Evolutionary conservation across 176 grass and related monocot genomes (phyloP).

Genomic region (Olyra latifolia): DNA sequence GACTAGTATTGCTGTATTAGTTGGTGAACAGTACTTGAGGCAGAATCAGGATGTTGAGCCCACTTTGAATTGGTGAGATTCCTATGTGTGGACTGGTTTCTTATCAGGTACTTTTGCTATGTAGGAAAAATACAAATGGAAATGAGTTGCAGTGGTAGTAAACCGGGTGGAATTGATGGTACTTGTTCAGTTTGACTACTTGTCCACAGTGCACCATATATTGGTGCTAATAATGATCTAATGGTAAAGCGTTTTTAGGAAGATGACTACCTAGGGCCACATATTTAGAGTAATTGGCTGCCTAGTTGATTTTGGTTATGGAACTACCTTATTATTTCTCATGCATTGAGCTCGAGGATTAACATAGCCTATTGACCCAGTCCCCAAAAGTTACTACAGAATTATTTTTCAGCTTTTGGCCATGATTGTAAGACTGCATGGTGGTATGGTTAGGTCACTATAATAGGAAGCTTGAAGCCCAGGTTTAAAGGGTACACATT

Average conservation of each 20-base stretch:
- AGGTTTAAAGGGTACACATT: no score
- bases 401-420: conserved; percentile 5
- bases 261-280: neutral
- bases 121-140: conserved; percentile 9
- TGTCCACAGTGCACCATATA: neutral
- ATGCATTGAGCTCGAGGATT: neutral
- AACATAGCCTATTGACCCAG: neutral
- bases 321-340: conserved; percentile 4
- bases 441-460: neutral
- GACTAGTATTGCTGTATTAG: neutral
- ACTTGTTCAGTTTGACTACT: neutral
- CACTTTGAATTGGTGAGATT: conserved; percentile 16
- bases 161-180: conserved; percentile 3
- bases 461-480: neutral
- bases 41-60: neutral
- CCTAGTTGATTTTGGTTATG: neutral
- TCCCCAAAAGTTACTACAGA: neutral
- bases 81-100: neutral
- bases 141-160: conserved; percentile 1
- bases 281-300: conserved; percentile 2
- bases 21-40: neutral
- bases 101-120: conserved; percentile 5
- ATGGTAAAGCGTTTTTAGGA: neutral
- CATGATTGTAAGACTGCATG: neutral
- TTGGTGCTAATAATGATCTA: neutral